Conservation (phyloP, 768 basidiomycete species). For the Lactarius psammicola region DNA sequence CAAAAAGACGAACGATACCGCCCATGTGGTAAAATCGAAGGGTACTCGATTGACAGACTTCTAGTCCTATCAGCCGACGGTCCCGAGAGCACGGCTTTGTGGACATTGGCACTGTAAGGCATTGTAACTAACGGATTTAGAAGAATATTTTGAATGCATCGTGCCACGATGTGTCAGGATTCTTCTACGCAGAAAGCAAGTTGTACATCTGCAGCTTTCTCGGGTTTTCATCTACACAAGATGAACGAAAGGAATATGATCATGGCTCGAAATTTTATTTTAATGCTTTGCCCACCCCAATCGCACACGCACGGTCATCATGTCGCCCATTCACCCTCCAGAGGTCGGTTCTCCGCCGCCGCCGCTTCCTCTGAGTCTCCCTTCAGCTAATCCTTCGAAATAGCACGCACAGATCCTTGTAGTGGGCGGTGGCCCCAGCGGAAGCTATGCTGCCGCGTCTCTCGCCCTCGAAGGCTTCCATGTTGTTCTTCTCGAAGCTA, state of each 20-base stretch:
- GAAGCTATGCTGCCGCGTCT: constrained; percentile 53
- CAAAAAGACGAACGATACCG: neutral
- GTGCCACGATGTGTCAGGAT: neutral
- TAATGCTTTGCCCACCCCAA: neutral
- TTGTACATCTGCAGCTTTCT: neutral
- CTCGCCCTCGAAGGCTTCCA: constrained; percentile 58
- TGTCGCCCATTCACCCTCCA: constrained; percentile 14
- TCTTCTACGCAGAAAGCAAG: constrained; percentile 3
- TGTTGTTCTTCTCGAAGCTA: constrained; percentile 55
- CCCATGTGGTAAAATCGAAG: constrained; percentile 1
- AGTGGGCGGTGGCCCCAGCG: constrained; percentile 60
- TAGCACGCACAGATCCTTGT: constrained; percentile 44
- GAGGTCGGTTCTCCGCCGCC: constrained; percentile 8
- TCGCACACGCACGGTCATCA: neutral
- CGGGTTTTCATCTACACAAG: neutral
- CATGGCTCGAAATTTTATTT: neutral
- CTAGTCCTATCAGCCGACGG: neutral
- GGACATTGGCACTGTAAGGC: neutral
- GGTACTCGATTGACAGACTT: neutral
- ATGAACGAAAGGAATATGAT: neutral
- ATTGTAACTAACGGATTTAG: neutral
- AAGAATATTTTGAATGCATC: neutral
- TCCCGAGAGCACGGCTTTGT: neutral
- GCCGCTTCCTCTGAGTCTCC: neutral
- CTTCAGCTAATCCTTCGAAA: neutral